Evolutionary conservation across 176 grass and related monocot species (phyloP), one percentile per base, ranked within the genome.

Genomic region (Triticum aestivum): DNA sequence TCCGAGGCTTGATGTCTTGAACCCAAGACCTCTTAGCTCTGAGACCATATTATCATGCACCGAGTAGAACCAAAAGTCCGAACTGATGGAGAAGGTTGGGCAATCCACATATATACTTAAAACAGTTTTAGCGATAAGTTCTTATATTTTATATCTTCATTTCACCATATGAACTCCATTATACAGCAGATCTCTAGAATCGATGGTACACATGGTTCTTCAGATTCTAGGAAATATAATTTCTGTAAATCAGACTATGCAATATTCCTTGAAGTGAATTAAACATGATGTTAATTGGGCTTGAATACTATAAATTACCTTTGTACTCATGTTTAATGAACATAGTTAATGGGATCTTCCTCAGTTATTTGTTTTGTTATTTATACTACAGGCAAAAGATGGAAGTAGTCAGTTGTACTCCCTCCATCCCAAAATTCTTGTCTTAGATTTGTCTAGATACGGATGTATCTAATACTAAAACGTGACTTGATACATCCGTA

Each of bases 81-180:
- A 58, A 58, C 54, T 58, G 54, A 58, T 20, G 54, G 54, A 58
- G 54, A 58, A 58, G 54, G 15, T 58, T 58, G 54, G 54, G 52
- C 54, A 58, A 58, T 58, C 54, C 54, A 58, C 54, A 58, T 58
- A 58, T 58, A 21, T 58, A 58, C 54, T 58, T 58, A 8, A 21
- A 58, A 24, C n/a, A 41, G 1, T 75, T 75, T 73, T 27, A 27
- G 6, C 4, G 6, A 74, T 74, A 74, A 44, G 23, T 74, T 17
- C 11, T 47, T 49, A 74, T 24, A 74, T 74, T 74, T 15, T 47
- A 74, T 75, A 75, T 75, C 3, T 75, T 52, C 73, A 75, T 75
- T 75, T 47, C 30, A 76, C 63, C 1, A 3, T 63, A 61, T 59
- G 21, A 52, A 37, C 41, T 52, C 77, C 7, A 37, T 85, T 76